A percentile compares a stretch with the other conserved stretches of the same genome.
Conservation (phyloP, 768 basidiomycete species). For the Rhodocollybia butyracea region DNA sequence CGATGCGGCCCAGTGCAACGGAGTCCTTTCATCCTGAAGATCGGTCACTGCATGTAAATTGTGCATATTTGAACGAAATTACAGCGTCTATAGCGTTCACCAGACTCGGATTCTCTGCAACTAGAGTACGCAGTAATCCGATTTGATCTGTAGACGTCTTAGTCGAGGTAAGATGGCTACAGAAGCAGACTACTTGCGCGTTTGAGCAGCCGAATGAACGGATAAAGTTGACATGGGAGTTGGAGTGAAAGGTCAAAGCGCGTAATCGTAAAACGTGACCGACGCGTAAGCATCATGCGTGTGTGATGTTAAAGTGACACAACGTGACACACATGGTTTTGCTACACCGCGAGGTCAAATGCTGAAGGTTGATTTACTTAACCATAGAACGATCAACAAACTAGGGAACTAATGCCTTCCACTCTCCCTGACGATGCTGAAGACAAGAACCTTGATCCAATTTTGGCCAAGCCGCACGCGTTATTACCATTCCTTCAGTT, state of each 20-base stretch:
- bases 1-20: conserved; percentile 85
- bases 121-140: conserved; percentile 62
- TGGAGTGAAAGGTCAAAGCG: background rate
- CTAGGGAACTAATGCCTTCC: background rate
- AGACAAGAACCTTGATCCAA: background rate
- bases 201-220: conserved; percentile 67
- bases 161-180: background rate
- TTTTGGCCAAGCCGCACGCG: conserved; percentile 45
- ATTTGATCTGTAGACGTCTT: conserved; percentile 53
- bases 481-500: conserved; percentile 77
- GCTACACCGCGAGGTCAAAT: too few species aligned
- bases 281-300: conserved; percentile 12
- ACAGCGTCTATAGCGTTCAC: conserved; percentile 66
- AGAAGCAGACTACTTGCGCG: background rate
- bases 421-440: background rate
- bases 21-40: conserved; percentile 69
- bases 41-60: background rate
- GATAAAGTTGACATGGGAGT: conserved; percentile 40
- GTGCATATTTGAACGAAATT: conserved; percentile 4
- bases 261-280: conserved; percentile 2
- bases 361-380: too few species aligned
- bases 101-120: conserved; percentile 57
- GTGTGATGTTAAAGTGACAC: too few species aligned
- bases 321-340: too few species aligned
- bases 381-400: background rate